phyloP scores from a whole-genome alignment of 768 basidiomycete genomes.

The Saitozyma sp. region DNA sequence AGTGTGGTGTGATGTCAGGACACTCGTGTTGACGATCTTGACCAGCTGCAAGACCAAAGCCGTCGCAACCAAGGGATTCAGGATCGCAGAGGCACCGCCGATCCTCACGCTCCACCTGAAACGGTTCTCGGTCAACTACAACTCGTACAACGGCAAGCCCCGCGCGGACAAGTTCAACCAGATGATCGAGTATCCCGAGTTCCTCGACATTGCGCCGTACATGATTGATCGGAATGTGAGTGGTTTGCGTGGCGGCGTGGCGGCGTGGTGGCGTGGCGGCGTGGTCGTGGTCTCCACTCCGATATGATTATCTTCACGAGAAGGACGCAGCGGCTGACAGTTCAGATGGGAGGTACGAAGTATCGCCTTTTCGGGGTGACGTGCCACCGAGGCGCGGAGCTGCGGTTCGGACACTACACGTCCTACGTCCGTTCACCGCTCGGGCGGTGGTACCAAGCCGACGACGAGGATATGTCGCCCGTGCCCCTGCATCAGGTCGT shows the following conservation, averaged over 20 bases:
- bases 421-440: slow-evolving; percentile 72
- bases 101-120: slow-evolving; percentile 92
- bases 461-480: slow-evolving; percentile 73
- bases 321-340: slow-evolving; percentile 45
- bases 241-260: neutral
- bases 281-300: neutral
- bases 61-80: slow-evolving; percentile 84
- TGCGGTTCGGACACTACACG: slow-evolving; percentile 94
- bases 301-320: neutral
- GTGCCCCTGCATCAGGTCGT: slow-evolving; percentile 57
- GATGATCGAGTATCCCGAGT: slow-evolving; percentile 73
- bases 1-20: neutral
- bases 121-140: slow-evolving; percentile 63
- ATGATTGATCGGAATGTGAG: slow-evolving; percentile 75
- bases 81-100: slow-evolving; percentile 79
- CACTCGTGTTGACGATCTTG: neutral
- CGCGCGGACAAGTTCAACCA: slow-evolving; percentile 82
- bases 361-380: slow-evolving; percentile 91
- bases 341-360: slow-evolving; percentile 58
- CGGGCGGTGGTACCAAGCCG: slow-evolving; percentile 86
- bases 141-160: slow-evolving; percentile 54
- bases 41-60: slow-evolving; percentile 87
- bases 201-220: slow-evolving; percentile 67
- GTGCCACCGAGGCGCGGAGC: slow-evolving; percentile 86
- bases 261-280: no score